Evolutionary conservation across 768 basidiomycete genomes (phyloP).

Genomic region (Tephrocybe sp.): DNA sequence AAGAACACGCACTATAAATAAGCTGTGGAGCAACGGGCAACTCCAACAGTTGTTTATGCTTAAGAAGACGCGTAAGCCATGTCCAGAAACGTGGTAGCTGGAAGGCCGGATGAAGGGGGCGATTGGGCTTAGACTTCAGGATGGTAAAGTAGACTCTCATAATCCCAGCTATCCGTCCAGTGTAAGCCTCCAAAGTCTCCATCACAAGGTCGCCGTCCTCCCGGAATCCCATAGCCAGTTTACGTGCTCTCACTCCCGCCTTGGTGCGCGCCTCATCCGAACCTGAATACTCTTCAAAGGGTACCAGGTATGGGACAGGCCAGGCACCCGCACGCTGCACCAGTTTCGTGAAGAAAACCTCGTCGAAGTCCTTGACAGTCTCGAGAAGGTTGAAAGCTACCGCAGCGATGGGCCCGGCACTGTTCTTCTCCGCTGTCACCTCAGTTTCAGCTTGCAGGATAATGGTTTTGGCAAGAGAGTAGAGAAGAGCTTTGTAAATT

Average conservation of each 20-base stretch:
- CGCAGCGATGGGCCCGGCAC: constrained; percentile 80
- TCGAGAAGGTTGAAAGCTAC: constrained; percentile 74
- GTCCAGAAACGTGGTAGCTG: constrained; percentile 68
- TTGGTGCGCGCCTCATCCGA: constrained; percentile 46
- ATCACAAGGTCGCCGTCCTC: constrained; percentile 37
- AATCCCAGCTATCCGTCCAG: constrained; percentile 69
- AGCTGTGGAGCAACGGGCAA: constrained; percentile 65
- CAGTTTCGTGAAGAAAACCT: constrained; percentile 82
- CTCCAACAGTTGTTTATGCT: constrained; percentile 49
- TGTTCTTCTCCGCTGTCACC: constrained; percentile 83
- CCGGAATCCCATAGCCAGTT: constrained; percentile 62
- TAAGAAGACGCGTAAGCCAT: constrained; percentile 67
- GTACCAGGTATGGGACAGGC: constrained; percentile 70
- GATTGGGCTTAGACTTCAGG: constrained; percentile 42
- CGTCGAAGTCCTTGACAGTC: constrained; percentile 54
- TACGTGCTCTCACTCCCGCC: constrained; percentile 35
- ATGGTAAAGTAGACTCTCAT: constrained; percentile 88
- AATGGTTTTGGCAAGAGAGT: constrained; percentile 86
- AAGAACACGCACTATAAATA: constrained; percentile 56
- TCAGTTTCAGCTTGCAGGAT: constrained; percentile 93
- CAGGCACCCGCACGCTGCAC: constrained; percentile 89
- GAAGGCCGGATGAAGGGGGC: constrained; percentile 53
- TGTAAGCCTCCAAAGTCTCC: constrained; percentile 64
- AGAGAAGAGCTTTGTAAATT: constrained; percentile 78
- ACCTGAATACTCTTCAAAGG: constrained; percentile 44